Conservation (phyloP, 2,329 filamentous ascomycete genomes). For the Podosphaera aphanis region DNA sequence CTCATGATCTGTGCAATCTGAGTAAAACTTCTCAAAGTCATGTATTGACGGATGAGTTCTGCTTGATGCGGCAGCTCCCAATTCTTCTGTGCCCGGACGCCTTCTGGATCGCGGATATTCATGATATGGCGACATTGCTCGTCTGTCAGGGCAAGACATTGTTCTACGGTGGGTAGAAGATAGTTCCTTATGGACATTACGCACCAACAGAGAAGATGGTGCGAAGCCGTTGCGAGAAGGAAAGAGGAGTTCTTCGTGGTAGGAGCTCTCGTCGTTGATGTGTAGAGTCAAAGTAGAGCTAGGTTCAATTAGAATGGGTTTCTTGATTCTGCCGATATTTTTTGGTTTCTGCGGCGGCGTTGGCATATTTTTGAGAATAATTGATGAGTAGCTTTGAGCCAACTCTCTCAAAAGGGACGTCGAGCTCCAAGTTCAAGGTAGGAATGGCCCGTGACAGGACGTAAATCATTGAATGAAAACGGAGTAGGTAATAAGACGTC, state of each 20-base stretch:
- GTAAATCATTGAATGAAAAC: neutral
- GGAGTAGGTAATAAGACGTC: neutral
- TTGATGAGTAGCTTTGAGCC: neutral
- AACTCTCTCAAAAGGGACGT: slow-evolving; percentile 1
- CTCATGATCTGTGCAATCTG: slow-evolving; percentile 10
- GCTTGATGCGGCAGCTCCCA: slow-evolving; percentile 9
- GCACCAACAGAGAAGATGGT: neutral
- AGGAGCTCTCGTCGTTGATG: neutral
- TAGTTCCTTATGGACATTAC: slow-evolving; percentile 1
- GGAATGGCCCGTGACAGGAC: neutral
- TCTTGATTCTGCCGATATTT: neutral
- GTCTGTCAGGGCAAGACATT: slow-evolving; percentile 10
- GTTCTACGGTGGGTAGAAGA: slow-evolving; percentile 8
- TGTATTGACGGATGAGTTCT: slow-evolving; percentile 11
- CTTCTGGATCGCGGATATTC: slow-evolving; percentile 7
- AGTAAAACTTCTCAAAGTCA: slow-evolving; percentile 11
- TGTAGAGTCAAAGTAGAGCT: neutral
- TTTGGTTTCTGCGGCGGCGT: neutral
- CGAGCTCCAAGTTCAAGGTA: neutral
- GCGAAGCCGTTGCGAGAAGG: neutral
- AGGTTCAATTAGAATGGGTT: neutral
- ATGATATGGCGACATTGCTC: slow-evolving; percentile 10
- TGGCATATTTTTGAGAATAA: neutral
- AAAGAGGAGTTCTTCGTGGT: neutral
- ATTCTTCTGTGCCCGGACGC: slow-evolving; percentile 6